phyloP scores from a whole-genome alignment of 2,329 filamentous ascomycete species.

The Trichoderma koningiopsis region DNA sequence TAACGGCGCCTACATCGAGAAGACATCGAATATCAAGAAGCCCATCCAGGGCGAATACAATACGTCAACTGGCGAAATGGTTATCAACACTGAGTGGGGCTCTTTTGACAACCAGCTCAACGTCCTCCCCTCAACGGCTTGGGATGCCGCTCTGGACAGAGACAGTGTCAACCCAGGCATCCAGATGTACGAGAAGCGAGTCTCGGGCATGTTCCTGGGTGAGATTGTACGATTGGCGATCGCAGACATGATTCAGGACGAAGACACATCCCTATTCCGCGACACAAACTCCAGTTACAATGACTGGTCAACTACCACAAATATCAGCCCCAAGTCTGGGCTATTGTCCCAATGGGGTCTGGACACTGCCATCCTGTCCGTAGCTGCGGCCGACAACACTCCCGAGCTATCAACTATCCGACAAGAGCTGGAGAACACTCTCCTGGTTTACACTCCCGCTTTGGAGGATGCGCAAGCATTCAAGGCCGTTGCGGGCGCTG shows the following conservation, averaged over 20 bases:
- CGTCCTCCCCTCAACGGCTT: conserved; percentile 82
- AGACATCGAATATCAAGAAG: conserved; percentile 83
- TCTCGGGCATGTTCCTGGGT: conserved; percentile 97
- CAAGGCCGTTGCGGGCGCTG: conserved; percentile 77
- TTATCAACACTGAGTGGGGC: conserved; percentile 98
- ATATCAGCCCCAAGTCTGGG: conserved; percentile 63
- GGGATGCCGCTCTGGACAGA: conserved; percentile 76
- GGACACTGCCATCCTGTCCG: conserved; percentile 87
- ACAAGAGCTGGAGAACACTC: conserved; percentile 73
- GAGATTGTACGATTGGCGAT: conserved; percentile 85
- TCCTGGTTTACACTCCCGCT: conserved; percentile 75
- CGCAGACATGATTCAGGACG: conserved; percentile 69
- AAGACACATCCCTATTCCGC: conserved; percentile 70
- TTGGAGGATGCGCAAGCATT: conserved; percentile 86
- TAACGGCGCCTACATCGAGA: conserved; percentile 97
- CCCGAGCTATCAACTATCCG: conserved; percentile 72
- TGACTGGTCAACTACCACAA: conserved; percentile 69
- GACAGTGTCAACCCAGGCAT: conserved; percentile 88
- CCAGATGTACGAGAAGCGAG: conserved; percentile 98
- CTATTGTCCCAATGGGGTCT: conserved; percentile 84
- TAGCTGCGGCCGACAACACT: conserved; percentile 78
- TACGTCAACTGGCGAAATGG: conserved; percentile 84
- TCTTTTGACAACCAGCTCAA: conserved; percentile 94
- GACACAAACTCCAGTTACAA: conserved; percentile 74
- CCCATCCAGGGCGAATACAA: conserved; percentile 71